Evolutionary conservation across 2,329 filamentous ascomycete genomes (phyloP), one percentile per base, ranked within the genome.

Genomic region (Volutella citrinella): DNA sequence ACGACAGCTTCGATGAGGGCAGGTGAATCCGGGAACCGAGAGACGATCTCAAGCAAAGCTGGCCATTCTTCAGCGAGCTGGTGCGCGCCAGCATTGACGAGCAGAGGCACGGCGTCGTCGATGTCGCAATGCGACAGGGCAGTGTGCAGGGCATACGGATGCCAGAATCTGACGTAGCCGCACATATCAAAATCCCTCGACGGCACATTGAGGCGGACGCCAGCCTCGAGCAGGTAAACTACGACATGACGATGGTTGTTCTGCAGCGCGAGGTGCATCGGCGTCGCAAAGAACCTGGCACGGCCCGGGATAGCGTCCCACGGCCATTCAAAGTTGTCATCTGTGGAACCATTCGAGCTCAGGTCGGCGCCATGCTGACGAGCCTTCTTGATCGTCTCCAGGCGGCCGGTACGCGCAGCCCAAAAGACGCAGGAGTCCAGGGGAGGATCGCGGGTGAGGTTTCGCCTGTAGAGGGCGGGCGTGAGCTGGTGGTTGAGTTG

Each of bases 31-130:
- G 29, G 23, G 12, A 48, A 15, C n/a, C n/a, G n/a, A n/a, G n/a
- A n/a, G n/a, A n/a, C n/a, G n/a, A n/a, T n/a, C n/a, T n/a, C n/a
- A n/a, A n/a, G n/a, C n/a, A n/a, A n/a, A 10, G 34, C 34, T 12
- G 22, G 18, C 19, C 9, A 21, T 4, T 13, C 19, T 3, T 22
- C 9, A 9, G 24, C 25, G 8, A 32, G 13, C 10, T 34, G 25
- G 19, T 45, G 40, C 17, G 29, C 45, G 9, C 37, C 43, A 7
- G 34, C 10, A n/a, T 37, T 32, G 4, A 49, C 28, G 12, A 42
- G 27, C 12, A 42, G 13, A n/a, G 21, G 18, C 7, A 26, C 31
- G 4, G 25, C 34, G 22, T 39, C 40, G 18, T 32, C 12, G 5
- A 39, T 10, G 2, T n/a, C 11, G 5, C 27, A 20, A 6, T 49